Evolutionary conservation across 306 rosid genomes (phyloP).

Genomic region (Styphnolobium japonicum): DNA sequence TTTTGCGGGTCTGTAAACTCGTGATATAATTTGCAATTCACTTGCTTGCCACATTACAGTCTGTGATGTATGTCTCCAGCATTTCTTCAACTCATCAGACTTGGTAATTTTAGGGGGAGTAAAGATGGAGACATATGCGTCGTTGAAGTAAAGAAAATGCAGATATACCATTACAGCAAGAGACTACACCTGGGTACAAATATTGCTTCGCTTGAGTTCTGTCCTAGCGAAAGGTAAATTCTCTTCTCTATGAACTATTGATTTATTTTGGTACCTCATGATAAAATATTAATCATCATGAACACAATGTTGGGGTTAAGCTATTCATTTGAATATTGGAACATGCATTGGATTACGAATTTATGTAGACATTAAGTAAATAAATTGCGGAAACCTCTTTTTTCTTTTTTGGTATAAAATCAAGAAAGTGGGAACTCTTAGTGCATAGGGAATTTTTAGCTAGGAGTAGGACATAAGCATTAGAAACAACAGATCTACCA

Average conservation of each 20-base stretch:
- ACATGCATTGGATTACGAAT: not conserved
- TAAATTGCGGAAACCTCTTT: not conserved
- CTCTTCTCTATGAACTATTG: not conserved
- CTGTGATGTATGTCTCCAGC: not conserved
- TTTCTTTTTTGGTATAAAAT: not conserved
- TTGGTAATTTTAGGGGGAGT: constrained; percentile 66
- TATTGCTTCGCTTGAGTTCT: constrained; percentile 72
- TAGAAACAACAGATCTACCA: not conserved
- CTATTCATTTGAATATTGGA: not conserved
- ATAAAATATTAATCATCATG: not conserved
- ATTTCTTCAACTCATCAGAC: constrained; percentile 6
- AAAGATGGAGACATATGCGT: constrained; percentile 91
- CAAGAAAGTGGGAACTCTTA: not conserved
- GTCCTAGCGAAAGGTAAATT: constrained; percentile 85
- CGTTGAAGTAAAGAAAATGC: constrained; percentile 90
- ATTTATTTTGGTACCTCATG: not conserved
- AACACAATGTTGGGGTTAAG: not conserved
- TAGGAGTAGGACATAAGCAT: not conserved
- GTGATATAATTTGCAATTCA: not conserved
- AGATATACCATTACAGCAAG: constrained; percentile 75
- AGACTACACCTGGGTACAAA: constrained; percentile 84
- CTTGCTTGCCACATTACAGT: not conserved
- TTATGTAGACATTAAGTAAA: not conserved
- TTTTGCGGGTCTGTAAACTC: not conserved
- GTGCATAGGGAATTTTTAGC: not conserved